Conservation (phyloP, 2,329 filamentous ascomycete genomes). For the Mycocentrospora acerina region DNA sequence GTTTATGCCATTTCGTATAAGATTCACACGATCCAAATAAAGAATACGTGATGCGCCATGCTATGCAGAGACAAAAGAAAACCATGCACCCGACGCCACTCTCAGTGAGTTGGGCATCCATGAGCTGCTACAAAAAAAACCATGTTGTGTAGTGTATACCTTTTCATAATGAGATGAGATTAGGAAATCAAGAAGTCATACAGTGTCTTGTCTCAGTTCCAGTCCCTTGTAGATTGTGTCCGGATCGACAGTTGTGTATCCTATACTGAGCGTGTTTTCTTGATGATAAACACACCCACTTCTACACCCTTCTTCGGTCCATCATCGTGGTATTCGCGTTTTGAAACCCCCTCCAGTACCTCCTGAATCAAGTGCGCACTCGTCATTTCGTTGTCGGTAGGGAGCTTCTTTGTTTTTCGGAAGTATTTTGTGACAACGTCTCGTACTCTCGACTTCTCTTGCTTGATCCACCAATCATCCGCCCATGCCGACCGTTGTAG, state of each 20-base stretch:
- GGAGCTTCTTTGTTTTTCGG: slow-evolving; percentile 46
- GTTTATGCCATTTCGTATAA: too few species aligned
- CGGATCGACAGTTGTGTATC: slow-evolving; percentile 3
- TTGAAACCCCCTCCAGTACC: slow-evolving; percentile 60
- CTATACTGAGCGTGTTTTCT: slow-evolving; percentile 21
- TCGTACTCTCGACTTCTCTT: slow-evolving; percentile 62
- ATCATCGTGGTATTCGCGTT: slow-evolving; percentile 49
- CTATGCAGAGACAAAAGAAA: too few species aligned
- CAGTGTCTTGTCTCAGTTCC: too few species aligned
- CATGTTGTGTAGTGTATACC: too few species aligned
- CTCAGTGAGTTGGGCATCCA: too few species aligned
- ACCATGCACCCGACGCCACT: too few species aligned
- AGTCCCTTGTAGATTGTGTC: too few species aligned
- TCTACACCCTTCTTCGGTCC: slow-evolving; percentile 49
- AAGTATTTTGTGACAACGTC: slow-evolving; percentile 51
- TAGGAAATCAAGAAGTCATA: too few species aligned
- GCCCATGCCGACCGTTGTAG: slow-evolving; percentile 59
- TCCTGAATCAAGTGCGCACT: slow-evolving; percentile 60
- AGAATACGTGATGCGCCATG: too few species aligned
- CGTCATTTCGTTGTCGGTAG: slow-evolving; percentile 49
- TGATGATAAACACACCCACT: slow-evolving; percentile 51
- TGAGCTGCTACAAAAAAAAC: too few species aligned
- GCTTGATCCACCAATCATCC: slow-evolving; percentile 64
- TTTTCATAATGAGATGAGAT: too few species aligned
- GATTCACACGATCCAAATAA: too few species aligned